Evolutionary conservation across 176 grass and related monocot genomes (phyloP), one percentile per base, ranked within the genome.

Genomic region (Avena atlantica): DNA sequence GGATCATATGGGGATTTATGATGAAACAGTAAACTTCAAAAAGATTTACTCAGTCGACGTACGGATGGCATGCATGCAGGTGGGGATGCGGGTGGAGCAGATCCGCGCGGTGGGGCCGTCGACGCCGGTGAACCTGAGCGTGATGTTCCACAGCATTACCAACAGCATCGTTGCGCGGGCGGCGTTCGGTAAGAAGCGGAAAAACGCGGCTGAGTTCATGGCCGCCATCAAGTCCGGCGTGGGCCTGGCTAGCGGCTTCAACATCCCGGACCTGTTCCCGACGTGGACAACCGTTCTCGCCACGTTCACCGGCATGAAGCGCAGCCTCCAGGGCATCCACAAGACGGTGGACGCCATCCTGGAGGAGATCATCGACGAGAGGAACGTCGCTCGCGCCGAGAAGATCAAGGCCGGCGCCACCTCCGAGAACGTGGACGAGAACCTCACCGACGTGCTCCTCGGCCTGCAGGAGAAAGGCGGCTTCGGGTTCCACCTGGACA

Each of bases 381-480:
- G 87, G 52, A 78, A 78, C 17, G 25, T 5, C 52, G n/a, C 69
- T 50, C 80, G 52, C 3, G 23, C 76, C 12, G 86, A 88, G 0
- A 88, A 88, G 50, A n/a, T 78, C 60, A 78, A 10, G 34, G 48
- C 50, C 15, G 80, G 76, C 49, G 76, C 23, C 63, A 66, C 63
- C 42, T 44, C 42, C 14, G 83, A 87, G 14, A 61, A 83, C 65
- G 25, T 55, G 24, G 89, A 86, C 10, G 89, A 93, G 67, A 84
- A 91, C 80, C 74, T 95, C 40, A 59, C 89, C 50, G 87, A 93
- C 49, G 87, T 91, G 58, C 88, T 96, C 48, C 13, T 96, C 47
- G 90, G 52, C 13, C 50, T 88, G 4, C 90, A 87, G 37, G 94
- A 86, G 51, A 81, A 92, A 44, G 89, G 83, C 0, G 75, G 89